Conservation (phyloP, 2,329 filamentous ascomycete genomes). For the Stagonosporopsis rhizophila region DNA sequence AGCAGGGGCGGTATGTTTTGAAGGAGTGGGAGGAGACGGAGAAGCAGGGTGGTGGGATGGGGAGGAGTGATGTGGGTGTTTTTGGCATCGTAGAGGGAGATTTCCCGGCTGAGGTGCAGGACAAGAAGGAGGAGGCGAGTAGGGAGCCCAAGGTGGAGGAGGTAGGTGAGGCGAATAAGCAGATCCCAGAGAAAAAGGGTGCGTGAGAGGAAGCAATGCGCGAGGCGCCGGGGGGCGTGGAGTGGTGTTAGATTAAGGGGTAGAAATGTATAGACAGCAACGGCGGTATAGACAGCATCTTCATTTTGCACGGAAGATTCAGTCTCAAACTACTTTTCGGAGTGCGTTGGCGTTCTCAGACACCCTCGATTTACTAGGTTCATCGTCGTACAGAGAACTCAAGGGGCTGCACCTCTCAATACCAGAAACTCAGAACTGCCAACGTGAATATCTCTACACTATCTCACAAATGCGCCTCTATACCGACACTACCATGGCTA, state of each 20-base stretch:
- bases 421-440: too few relatives aligned
- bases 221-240: neutral
- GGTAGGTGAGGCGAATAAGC: constrained; percentile 25
- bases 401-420: too few relatives aligned
- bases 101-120: constrained; percentile 34
- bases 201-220: neutral
- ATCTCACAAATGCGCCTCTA: too few relatives aligned
- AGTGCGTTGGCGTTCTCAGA: too few relatives aligned
- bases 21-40: constrained; percentile 60
- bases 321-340: too few relatives aligned
- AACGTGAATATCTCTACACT: too few relatives aligned
- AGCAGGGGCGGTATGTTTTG: constrained; percentile 53
- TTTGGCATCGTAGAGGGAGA: constrained; percentile 34
- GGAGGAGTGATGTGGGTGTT: constrained; percentile 54
- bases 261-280: neutral
- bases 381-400: too few relatives aligned
- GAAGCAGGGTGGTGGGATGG: constrained; percentile 58
- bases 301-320: too few relatives aligned
- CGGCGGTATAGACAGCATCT: too few relatives aligned
- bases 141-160: constrained; percentile 17
- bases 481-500: too few relatives aligned
- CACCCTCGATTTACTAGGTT: too few relatives aligned
- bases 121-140: constrained; percentile 17
- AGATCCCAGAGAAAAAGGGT: constrained; percentile 15
- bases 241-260: neutral